phyloP scores from a whole-genome alignment of 2,329 filamentous ascomycete genomes.

The Colletotrichum orbiculare region DNA sequence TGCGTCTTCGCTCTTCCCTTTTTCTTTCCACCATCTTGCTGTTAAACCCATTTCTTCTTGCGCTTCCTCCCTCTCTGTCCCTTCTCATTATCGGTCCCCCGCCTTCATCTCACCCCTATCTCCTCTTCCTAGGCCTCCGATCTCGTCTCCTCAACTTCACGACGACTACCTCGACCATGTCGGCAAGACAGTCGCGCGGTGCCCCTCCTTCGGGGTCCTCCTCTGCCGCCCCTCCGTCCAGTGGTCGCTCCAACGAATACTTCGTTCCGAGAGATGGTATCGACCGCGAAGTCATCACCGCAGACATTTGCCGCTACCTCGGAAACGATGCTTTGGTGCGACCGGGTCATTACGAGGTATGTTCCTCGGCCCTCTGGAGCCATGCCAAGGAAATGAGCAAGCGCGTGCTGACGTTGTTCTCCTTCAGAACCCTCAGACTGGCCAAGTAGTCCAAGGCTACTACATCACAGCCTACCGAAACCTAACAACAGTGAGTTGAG shows the following conservation, averaged over 20 bases:
- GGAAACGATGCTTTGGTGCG: slow-evolving; percentile 85
- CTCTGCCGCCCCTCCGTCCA: slow-evolving; percentile 49
- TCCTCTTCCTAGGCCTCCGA: slow-evolving; percentile 33
- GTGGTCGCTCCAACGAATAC: slow-evolving; percentile 77
- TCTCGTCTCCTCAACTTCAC: slow-evolving; percentile 22
- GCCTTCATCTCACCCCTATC: slow-evolving; percentile 26
- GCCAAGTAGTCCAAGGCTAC: slow-evolving; percentile 76
- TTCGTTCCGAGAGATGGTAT: slow-evolving; percentile 85
- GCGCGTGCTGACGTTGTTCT: slow-evolving; percentile 14
- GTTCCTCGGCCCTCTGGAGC: slow-evolving; percentile 39
- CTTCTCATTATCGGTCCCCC: slow-evolving; percentile 34
- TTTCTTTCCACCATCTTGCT: slow-evolving; percentile 44
- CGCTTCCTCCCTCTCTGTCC: slow-evolving; percentile 40
- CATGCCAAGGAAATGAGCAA: too few species aligned
- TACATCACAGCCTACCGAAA: slow-evolving; percentile 84
- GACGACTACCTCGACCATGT: slow-evolving; percentile 47
- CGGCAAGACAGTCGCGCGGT: slow-evolving; percentile 53
- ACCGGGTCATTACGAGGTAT: slow-evolving; percentile 79
- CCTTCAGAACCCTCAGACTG: slow-evolving; percentile 62
- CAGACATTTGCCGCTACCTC: slow-evolving; percentile 85
- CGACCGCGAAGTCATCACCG: slow-evolving; percentile 85
- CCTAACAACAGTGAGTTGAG: slow-evolving; percentile 74
- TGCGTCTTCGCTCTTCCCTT: slow-evolving; percentile 38
- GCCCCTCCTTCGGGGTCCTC: slow-evolving; percentile 42
- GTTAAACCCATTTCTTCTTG: slow-evolving; percentile 42